phyloP scores from a whole-genome alignment of 2,329 filamentous ascomycete species.

The Colletotrichum sp. region DNA sequence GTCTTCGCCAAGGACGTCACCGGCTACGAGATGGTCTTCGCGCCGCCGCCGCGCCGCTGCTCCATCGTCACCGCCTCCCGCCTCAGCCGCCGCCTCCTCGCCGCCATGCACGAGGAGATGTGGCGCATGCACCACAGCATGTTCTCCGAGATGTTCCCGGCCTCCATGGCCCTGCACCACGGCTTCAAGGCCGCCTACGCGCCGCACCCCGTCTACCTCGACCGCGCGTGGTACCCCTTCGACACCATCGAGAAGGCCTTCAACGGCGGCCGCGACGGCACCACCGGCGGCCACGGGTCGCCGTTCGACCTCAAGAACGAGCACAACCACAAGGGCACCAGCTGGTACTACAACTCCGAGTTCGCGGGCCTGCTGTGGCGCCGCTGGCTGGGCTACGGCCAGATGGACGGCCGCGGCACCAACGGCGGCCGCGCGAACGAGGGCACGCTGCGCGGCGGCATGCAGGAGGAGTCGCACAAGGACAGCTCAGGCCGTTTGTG shows the following conservation, averaged over 20 bases:
- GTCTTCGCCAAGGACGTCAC: slow-evolving; percentile 74
- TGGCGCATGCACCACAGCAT: slow-evolving; percentile 70
- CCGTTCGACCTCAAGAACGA: slow-evolving; percentile 74
- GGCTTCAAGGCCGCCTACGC: slow-evolving; percentile 81
- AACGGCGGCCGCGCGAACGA: slow-evolving; percentile 54
- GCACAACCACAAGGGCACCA: slow-evolving; percentile 82
- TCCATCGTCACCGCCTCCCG: slow-evolving; percentile 76
- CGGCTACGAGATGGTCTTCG: slow-evolving; percentile 62
- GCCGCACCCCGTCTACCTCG: slow-evolving; percentile 81
- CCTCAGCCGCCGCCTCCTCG: slow-evolving; percentile 68
- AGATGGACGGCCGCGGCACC: slow-evolving; percentile 55
- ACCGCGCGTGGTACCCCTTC: slow-evolving; percentile 74
- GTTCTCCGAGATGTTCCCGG: slow-evolving; percentile 83
- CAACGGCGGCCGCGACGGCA: slow-evolving; percentile 75
- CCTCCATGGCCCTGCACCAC: slow-evolving; percentile 73
- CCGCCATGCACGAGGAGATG: slow-evolving; percentile 78
- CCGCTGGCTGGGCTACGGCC: slow-evolving; percentile 72
- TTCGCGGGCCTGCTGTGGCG: slow-evolving; percentile 82
- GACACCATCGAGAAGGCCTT: slow-evolving; percentile 76
- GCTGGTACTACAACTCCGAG: slow-evolving; percentile 83
- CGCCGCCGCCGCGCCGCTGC: slow-evolving; percentile 69
- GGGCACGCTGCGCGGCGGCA: slow-evolving; percentile 55
- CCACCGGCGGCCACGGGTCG: slow-evolving; percentile 67
- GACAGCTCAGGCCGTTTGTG: slow-evolving; percentile 72
- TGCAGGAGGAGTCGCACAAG: slow-evolving; percentile 50